Evolutionary conservation across 169 alveolate species (phyloP), one percentile per base, ranked within the genome.

Genomic region (Plasmodium vivax): DNA sequence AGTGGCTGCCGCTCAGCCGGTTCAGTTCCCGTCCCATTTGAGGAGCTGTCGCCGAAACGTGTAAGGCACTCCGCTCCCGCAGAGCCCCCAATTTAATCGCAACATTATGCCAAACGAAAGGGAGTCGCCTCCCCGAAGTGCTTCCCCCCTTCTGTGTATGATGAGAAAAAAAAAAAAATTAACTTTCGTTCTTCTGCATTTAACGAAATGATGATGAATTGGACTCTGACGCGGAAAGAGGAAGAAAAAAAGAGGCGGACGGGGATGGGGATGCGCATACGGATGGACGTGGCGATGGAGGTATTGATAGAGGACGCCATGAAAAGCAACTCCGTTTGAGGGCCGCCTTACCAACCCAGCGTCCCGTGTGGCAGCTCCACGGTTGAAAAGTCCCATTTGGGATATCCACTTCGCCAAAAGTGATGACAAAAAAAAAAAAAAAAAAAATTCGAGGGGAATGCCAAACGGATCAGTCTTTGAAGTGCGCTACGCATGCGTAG

Each of bases 181-280:
- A 82, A 82, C 90, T 82, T 82, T 82, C 90, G 90, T 82, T 82
- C 90, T 82, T 82, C 90, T 82, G 90, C 36, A 82, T 82, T 41
- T 82, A 14, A 43, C 34, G 84, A 85, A 47, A 43, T 85, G 93
- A 75, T 73, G 93, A 85, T 74, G 77, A 84, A 34, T 85, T 45
- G 51, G 9, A 45, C 77, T 72, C 93, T 85, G 93, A 85, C 62
- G 51, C 93, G 62, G 34, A 23, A 62, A 62, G 75, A 36, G 27
- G 47, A 36, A 79, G 47, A 19, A 80, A 80, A 19, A 16, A n/a
- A n/a, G 47, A 80, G 3, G 12, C 16, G 14, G 3, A 10, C 16
- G 14, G 12, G 19, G 41, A n/a, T 14, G 56, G 0, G 27, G 27
- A 23, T 23, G 27, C 27, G 27, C 27, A 23, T 23, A 23, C 0